Percentiles rank a stretch among this genome's conserved stretches.
Conservation (phyloP, 2,329 filamentous ascomycete genomes). For the Colletotrichum kahawae region DNA sequence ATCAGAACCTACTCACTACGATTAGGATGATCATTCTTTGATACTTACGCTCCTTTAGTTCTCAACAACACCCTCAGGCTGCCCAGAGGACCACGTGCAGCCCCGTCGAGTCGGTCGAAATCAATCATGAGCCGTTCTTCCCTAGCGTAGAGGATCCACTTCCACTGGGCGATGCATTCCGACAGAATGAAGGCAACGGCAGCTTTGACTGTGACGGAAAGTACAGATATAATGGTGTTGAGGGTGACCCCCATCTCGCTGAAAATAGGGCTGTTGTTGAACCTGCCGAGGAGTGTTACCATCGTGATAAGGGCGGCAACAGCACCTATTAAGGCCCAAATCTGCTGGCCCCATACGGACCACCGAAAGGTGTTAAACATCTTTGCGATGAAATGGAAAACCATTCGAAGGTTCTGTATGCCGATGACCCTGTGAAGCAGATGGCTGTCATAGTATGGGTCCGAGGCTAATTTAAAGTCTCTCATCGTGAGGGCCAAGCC, state of each 20-base stretch:
- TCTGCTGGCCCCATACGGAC: neutral
- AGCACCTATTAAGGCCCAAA: neutral
- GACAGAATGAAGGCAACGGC: neutral
- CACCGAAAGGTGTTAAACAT: neutral
- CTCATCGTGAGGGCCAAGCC: no score
- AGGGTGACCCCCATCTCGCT: neutral
- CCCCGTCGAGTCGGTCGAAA: neutral
- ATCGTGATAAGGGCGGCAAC: neutral
- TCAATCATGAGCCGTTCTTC: neutral
- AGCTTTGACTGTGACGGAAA: neutral
- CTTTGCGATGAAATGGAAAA: neutral
- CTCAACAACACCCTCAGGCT: neutral
- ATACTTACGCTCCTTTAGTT: neutral
- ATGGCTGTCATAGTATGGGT: no score
- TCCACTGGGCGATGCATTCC: slow-evolving; percentile 9
- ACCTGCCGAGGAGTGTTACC: neutral
- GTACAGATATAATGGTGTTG: neutral
- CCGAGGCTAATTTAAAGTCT: no score
- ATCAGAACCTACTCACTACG: neutral
- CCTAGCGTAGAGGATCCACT: neutral
- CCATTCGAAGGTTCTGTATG: no score
- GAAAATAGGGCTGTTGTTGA: neutral
- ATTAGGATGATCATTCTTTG: neutral
- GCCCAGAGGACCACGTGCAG: neutral
- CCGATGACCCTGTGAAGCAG: no score